These are phyloP conservation scores for Hypoxylon sp. DNA, from an alignment of 2,329 filamentous ascomycete genomes.

Conservation along the genomic window DNA sequence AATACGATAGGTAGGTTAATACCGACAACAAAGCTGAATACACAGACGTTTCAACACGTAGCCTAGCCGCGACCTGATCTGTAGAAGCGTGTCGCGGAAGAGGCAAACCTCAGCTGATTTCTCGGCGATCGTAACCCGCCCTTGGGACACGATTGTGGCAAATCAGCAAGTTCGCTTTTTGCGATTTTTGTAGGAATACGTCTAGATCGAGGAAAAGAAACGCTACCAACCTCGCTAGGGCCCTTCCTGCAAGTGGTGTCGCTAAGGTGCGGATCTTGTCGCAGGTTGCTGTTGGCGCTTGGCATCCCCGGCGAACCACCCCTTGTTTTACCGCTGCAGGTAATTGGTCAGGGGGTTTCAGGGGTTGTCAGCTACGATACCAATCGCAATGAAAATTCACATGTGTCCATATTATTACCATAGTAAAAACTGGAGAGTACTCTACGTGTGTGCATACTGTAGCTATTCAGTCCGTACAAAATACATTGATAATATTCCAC, in stretches of 20 bases:
- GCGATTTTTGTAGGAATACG: constrained; percentile 14
- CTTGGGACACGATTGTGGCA: constrained; percentile 25
- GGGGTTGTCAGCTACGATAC: constrained; percentile 6
- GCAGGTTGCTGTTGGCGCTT: constrained; percentile 30
- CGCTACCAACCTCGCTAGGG: constrained; percentile 2
- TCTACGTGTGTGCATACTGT: background rate
- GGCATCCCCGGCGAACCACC: constrained; percentile 21
- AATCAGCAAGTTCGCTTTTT: constrained; percentile 28
- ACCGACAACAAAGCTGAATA: too few species aligned
- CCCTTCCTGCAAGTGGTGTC: constrained; percentile 33
- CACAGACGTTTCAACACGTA: constrained; percentile 40
- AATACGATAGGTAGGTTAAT: too few species aligned
- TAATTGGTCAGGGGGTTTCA: constrained; percentile 20
- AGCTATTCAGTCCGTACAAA: too few species aligned
- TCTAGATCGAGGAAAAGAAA: constrained; percentile 9
- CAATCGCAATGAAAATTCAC: constrained; percentile 4
- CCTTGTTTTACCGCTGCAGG: constrained; percentile 18
- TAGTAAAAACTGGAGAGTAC: background rate
- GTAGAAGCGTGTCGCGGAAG: constrained; percentile 28
- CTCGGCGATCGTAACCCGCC: constrained; percentile 41
- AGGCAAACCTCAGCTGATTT: constrained; percentile 43
- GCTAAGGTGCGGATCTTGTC: constrained; percentile 36
- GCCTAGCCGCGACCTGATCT: constrained; percentile 39
- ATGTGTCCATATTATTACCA: background rate
- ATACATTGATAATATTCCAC: too few species aligned